Evolutionary conservation across 306 rosid species (phyloP).

Genomic region (Quercus robur): DNA sequence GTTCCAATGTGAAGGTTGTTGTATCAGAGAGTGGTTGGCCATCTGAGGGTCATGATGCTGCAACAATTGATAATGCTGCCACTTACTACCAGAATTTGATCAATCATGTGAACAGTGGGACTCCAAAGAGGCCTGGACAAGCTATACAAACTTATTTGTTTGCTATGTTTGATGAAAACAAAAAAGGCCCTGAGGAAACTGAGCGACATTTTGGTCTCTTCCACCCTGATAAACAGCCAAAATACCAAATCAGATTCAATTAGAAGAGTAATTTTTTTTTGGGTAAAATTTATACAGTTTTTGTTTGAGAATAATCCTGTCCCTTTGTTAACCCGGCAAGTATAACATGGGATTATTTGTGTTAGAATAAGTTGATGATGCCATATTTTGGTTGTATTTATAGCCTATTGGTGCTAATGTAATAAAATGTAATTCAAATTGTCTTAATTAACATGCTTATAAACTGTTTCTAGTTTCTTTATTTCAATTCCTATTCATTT

Average conservation of each 20-base stretch:
- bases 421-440: too few species aligned
- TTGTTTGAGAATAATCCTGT: background rate
- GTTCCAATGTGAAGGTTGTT: slow-evolving; percentile 29
- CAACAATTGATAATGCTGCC: slow-evolving; percentile 32
- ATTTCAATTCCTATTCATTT: too few species aligned
- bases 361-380: too few species aligned
- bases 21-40: slow-evolving; percentile 86
- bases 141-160: slow-evolving; percentile 37
- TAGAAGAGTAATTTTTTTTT: background rate
- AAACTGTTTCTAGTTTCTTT: too few species aligned
- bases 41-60: slow-evolving; percentile 35
- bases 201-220: slow-evolving; percentile 46
- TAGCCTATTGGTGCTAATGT: too few species aligned
- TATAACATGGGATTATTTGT: too few species aligned
- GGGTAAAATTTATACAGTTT: background rate
- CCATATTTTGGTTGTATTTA: too few species aligned
- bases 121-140: slow-evolving; percentile 35
- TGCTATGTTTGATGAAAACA: slow-evolving; percentile 47
- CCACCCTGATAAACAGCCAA: slow-evolving; percentile 23
- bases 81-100: slow-evolving; percentile 49
- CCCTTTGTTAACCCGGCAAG: too few species aligned
- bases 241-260: slow-evolving; percentile 32
- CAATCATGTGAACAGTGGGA: slow-evolving; percentile 36
- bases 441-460: too few species aligned
- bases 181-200: slow-evolving; percentile 2